phyloP scores from a whole-genome alignment of 768 basidiomycete genomes.

The Rhizopogon vinicolor region DNA sequence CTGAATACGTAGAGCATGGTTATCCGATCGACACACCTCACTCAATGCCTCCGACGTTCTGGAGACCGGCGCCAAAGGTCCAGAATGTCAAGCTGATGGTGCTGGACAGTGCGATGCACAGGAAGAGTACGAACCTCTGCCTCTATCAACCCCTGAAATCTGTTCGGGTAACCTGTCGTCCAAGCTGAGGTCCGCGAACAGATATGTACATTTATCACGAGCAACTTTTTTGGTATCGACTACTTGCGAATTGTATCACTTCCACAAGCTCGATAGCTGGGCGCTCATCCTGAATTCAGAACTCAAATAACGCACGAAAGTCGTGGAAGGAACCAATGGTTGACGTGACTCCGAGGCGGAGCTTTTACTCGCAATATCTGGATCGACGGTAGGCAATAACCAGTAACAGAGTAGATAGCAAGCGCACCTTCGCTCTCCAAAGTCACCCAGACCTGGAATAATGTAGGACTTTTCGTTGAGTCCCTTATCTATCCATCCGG shows the following conservation, averaged over 20 bases:
- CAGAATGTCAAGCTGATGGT: background rate
- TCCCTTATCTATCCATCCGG: conserved; percentile 93
- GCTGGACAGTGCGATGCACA: background rate
- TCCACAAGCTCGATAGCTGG: background rate
- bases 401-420: background rate
- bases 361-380: background rate
- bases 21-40: background rate
- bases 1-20: background rate
- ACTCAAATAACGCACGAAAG: background rate
- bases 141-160: too few species aligned
- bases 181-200: background rate
- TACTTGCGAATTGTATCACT: background rate
- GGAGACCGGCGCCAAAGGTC: background rate
- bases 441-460: conserved; percentile 94
- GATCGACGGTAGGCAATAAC: background rate
- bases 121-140: background rate
- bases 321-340: background rate
- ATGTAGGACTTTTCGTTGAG: conserved; percentile 91
- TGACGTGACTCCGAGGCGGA: background rate
- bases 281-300: too few species aligned
- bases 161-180: background rate
- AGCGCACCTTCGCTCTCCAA: conserved; percentile 80
- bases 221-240: background rate
- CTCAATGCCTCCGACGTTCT: background rate
- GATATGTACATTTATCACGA: background rate